Percentiles rank a stretch among this genome's conserved stretches.
Conservation (phyloP, 441 rosid genomes). For the Sinapis alba region DNA sequence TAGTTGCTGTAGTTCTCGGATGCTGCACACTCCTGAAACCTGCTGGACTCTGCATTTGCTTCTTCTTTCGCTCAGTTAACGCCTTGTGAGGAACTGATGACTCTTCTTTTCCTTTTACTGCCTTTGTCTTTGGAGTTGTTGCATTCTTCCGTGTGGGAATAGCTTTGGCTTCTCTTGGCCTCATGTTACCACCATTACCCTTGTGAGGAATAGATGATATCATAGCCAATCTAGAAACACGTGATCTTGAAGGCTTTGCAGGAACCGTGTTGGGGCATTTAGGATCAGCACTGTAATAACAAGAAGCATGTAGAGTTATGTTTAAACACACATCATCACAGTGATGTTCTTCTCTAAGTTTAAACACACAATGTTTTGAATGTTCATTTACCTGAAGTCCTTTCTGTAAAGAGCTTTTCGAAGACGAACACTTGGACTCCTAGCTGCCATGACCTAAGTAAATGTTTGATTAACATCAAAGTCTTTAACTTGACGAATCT, state of each 20-base stretch:
- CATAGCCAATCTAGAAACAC: conserved; percentile 66
- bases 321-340: neutral
- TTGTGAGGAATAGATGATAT: conserved; percentile 73
- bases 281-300: conserved; percentile 40
- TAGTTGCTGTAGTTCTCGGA: conserved; percentile 43
- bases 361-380: neutral
- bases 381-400: conserved; percentile 46
- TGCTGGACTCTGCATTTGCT: conserved; percentile 52
- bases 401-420: conserved; percentile 59
- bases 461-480: neutral
- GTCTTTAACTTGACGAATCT: neutral
- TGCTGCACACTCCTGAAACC: conserved; percentile 66
- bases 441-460: conserved; percentile 91
- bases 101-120: conserved; percentile 36
- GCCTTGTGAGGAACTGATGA: conserved; percentile 45
- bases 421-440: conserved; percentile 84
- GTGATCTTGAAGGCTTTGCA: conserved; percentile 70
- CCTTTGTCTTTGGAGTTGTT: conserved; percentile 53
- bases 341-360: neutral
- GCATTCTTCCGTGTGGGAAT: conserved; percentile 36
- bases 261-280: conserved; percentile 90
- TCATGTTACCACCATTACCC: conserved; percentile 4
- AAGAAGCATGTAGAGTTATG: neutral
- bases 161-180: conserved; percentile 44
- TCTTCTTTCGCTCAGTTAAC: conserved; percentile 51